Conservation (phyloP, 176 grass and related monocot species). For the Bonia amplexicaulis region DNA sequence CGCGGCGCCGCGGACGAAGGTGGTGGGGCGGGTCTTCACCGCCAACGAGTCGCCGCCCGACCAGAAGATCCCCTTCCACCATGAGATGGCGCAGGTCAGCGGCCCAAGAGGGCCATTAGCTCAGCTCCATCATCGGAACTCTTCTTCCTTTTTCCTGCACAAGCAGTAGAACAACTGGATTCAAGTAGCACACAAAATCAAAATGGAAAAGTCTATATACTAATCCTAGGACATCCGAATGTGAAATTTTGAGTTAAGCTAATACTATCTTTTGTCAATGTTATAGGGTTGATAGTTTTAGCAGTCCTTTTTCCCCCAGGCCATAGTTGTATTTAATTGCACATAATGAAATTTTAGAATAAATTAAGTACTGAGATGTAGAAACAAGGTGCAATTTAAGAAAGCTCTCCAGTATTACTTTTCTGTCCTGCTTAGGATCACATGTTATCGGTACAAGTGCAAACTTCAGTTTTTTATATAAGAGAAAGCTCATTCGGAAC, state of each 20-base stretch:
- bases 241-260: too few relatives aligned
- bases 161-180: background rate
- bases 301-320: too few relatives aligned
- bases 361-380: background rate
- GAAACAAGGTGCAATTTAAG: too few relatives aligned
- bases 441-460: background rate
- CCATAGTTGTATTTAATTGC: background rate
- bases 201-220: background rate
- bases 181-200: background rate
- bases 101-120: background rate
- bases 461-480: background rate
- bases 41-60: slow-evolving; percentile 96
- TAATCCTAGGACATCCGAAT: too few relatives aligned
- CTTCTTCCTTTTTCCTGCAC: background rate
- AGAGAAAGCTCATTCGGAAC: background rate
- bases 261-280: too few relatives aligned
- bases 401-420: background rate
- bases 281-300: too few relatives aligned
- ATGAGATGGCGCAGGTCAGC: slow-evolving; percentile 95
- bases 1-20: slow-evolving; percentile 81
- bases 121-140: background rate
- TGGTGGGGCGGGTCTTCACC: slow-evolving; percentile 85
- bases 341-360: background rate
- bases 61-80: slow-evolving; percentile 95
- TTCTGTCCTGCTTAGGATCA: background rate